Evolutionary conservation across 176 grass and related monocot genomes (phyloP).

Genomic region (Phoenix dactylifera): DNA sequence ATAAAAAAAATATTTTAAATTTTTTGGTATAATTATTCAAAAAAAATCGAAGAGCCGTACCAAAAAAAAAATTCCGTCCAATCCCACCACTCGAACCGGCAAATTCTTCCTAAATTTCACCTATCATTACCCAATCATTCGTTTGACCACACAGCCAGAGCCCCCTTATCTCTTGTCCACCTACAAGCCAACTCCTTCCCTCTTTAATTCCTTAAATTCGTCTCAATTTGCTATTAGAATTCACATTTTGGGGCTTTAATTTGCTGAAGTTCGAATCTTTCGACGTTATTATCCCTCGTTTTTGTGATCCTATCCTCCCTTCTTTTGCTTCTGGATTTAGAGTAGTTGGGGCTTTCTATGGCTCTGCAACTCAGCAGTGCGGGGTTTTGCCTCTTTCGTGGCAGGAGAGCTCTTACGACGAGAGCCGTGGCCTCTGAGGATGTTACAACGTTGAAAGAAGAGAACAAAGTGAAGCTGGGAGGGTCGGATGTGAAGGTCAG

Average conservation of each 20-base stretch:
- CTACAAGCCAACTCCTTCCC: no score
- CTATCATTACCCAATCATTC: no score
- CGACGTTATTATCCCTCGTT: not conserved
- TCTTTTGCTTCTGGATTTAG: no score
- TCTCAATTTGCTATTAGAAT: not conserved
- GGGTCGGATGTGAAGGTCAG: slow-evolving; percentile 60
- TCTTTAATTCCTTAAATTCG: not conserved
- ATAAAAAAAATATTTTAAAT: no score
- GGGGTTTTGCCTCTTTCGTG: slow-evolving; percentile 12
- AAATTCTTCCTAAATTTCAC: no score
- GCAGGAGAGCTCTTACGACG: not conserved
- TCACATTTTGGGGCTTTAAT: not conserved
- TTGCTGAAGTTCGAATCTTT: not conserved
- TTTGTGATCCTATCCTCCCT: no score
- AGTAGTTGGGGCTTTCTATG: slow-evolving; percentile 24
- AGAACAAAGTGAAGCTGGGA: slow-evolving; percentile 51
- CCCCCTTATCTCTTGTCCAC: no score
- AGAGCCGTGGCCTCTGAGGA: slow-evolving; percentile 26
- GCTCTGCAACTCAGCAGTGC: slow-evolving; percentile 49
- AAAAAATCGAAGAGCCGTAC: no score
- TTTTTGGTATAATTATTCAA: no score
- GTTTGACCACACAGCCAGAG: no score
- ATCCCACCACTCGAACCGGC: no score
- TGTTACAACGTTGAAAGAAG: slow-evolving; percentile 16
- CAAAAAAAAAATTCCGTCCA: no score